These are phyloP conservation scores for Pseudevernia furfuracea DNA, from an alignment of 495 filamentous ascomycete species.

Conservation along the genomic window DNA sequence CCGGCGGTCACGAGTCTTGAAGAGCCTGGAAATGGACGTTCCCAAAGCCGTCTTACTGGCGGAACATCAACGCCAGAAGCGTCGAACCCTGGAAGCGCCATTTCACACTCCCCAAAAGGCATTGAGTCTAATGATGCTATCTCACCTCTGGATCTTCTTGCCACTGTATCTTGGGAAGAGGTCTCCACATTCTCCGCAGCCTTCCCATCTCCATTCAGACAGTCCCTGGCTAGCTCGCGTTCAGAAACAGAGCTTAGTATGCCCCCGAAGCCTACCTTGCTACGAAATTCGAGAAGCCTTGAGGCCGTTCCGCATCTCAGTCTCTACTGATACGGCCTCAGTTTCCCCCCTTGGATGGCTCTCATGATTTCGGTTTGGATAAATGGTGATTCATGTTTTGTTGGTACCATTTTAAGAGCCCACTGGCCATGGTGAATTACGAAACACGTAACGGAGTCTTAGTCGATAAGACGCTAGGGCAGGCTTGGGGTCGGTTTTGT, in stretches of 20 bases:
- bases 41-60: neutral
- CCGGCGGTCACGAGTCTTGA: neutral
- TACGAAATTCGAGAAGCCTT: neutral
- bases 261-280: constrained; percentile 8
- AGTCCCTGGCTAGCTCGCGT: neutral
- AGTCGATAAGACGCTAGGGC: neutral
- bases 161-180: neutral
- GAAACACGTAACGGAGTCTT: neutral
- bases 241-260: constrained; percentile 5
- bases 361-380: neutral
- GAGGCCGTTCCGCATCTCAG: constrained; percentile 5
- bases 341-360: neutral
- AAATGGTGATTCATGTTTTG: neutral
- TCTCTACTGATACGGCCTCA: neutral
- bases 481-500: neutral
- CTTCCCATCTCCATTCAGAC: neutral
- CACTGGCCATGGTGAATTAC: neutral
- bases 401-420: neutral
- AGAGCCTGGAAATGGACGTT: neutral
- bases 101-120: neutral
- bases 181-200: neutral
- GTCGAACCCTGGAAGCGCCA: neutral
- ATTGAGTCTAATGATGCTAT: neutral
- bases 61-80: neutral
- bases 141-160: constrained; percentile 5